Conservation (phyloP, 805 yeast species). For the Saccharomycopsis oosterbeekiorum region DNA sequence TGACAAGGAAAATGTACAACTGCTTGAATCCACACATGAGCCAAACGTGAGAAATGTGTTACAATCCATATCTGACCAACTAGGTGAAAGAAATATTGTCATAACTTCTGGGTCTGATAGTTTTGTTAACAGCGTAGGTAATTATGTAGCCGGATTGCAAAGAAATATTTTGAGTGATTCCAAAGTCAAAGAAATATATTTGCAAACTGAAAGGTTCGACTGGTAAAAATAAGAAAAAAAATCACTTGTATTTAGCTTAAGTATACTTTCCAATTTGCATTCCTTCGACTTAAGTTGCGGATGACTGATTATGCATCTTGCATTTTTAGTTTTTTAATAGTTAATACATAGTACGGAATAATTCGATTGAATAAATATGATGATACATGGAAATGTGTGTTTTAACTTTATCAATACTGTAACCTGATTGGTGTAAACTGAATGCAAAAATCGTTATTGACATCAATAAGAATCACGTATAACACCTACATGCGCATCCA, state of each 20-base stretch:
- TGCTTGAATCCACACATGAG: background rate
- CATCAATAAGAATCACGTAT: no score
- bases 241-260: background rate
- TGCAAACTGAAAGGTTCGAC: slow-evolving; percentile 45
- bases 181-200: slow-evolving; percentile 33
- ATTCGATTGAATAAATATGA: no score
- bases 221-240: slow-evolving; percentile 23
- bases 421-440: no score
- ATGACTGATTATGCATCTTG: no score
- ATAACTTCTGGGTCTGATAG: slow-evolving; percentile 38
- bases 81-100: slow-evolving; percentile 29
- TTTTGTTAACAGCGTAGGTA: slow-evolving; percentile 31
- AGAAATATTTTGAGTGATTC: slow-evolving; percentile 22
- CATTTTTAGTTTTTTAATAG: no score
- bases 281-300: no score
- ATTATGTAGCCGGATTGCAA: slow-evolving; percentile 34
- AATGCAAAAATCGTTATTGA: no score
- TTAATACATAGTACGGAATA: no score
- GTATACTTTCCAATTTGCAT: background rate
- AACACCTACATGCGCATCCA: no score
- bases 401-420: no score
- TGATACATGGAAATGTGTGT: no score
- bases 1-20: background rate
- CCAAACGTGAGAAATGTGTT: background rate
- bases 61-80: slow-evolving; percentile 3